Conservation (phyloP, 192 early-diverging fungal species). For the Entomortierella chlamydospora region DNA sequence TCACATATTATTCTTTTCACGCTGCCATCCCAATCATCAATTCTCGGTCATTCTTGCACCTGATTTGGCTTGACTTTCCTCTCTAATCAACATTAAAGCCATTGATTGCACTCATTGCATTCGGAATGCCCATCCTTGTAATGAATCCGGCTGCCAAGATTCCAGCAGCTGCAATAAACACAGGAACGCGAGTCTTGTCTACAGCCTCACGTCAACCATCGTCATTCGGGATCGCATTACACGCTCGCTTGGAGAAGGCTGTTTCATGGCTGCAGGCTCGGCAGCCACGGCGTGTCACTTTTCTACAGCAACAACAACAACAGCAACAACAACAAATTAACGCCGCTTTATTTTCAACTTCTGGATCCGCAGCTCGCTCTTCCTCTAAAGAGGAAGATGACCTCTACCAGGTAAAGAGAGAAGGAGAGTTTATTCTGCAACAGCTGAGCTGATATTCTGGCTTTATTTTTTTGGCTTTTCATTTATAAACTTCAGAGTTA, state of each 20-base stretch:
- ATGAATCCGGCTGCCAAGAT: conserved; percentile 20
- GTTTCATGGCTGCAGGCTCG: conserved; percentile 17
- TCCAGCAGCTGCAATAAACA: conserved; percentile 20
- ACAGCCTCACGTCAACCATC: conserved; percentile 18
- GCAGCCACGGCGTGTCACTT: neutral
- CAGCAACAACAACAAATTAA: conserved; percentile 1
- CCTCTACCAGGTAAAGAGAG: conserved; percentile 39
- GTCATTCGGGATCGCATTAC: conserved; percentile 6
- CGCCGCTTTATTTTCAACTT: conserved; percentile 26
- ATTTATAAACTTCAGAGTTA: neutral
- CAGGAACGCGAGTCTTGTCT: conserved; percentile 26
- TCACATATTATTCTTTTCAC: too few relatives aligned
- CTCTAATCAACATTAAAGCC: too few relatives aligned
- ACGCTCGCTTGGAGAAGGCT: neutral
- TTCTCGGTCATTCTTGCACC: too few relatives aligned
- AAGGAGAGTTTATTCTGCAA: neutral
- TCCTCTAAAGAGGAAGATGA: conserved; percentile 50
- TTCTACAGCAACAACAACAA: neutral
- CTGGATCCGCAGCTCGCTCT: neutral
- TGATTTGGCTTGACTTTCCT: too few relatives aligned
- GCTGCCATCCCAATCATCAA: too few relatives aligned
- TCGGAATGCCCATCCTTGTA: neutral
- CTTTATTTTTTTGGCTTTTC: neutral
- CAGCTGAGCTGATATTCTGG: too few relatives aligned
- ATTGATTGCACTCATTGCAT: too few relatives aligned